Base-by-base conservation (phyloP, 1,284 basidiomycete genomes). In the Heterobasidion irregulare region DNA sequence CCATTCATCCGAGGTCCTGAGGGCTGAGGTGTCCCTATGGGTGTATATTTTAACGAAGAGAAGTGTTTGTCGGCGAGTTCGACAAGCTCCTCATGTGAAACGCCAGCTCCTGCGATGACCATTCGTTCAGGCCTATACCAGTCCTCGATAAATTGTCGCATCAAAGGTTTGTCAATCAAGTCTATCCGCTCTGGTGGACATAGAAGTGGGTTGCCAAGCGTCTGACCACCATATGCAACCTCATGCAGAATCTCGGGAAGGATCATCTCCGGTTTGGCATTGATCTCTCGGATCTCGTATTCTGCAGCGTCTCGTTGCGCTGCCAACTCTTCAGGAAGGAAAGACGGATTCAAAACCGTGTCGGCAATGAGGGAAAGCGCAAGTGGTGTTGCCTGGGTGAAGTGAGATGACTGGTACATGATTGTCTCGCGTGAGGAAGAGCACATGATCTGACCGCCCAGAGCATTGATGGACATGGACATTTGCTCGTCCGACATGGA, bases 361-460 rank as follows among this genome's bases (percentile, higher is more conserved):
- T 98, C 95, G 36, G 94, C 83, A 58, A 99, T 92, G 59, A 99
- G 79, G 36, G 88, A 88, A 55, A 99, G 70, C 7, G 94, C 93
- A 15, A 86, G 77, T 6, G 87, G 83, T 1, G 94, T 90, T 47
- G 86, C 86, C 61, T 87, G 78, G 62, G 93, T 86, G 70, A 96
- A 97, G 66, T 98, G 90, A 49, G 93, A 92, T 15, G 96, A 95
- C 72, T 98, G 96, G 70, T 98, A 99, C 92, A 98, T 94, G 70
- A 98, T 94, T 41, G 93, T 86, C 70, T 99, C 96, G 49, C 96
- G 80, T 6, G 93, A 91, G 12, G 93, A 93, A 8, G 93, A 88
- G 66, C 91, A 94, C 69, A 92, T 80, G 57, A 98, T 93, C 71
- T 98, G 94, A 18, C 94, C 94, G 49, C 97, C 95, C 18, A 98